Evolutionary conservation across 169 alveolate genomes (phyloP), one percentile per base, ranked within the genome.

Genomic region (Plasmodium malariae): DNA sequence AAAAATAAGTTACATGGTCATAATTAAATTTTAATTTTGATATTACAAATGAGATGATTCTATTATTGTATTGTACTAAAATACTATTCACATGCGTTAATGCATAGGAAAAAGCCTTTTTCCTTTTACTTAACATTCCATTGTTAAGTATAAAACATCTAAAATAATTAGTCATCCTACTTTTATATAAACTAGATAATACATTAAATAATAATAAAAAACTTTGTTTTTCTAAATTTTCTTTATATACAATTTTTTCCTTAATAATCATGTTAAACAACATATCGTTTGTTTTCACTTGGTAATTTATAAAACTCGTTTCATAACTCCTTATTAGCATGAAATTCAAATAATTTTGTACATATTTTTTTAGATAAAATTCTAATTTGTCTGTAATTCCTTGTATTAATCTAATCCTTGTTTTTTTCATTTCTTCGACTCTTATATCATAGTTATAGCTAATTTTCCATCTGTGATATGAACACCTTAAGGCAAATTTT

Each of bases 201-300:
- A 30, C 36, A n/a, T 43, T 65, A 48, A 36, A 76, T 28, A 76
- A 28, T 60, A 76, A 32, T 17, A 60, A 68, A 5, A 40, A 6
- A 60, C 57, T 37, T 34, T 76, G 73, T 4, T 48, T n/a, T 7
- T 48, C 88, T 21, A 76, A 36, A 17, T 60, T 60, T 12, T 76
- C 74, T 45, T 76, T 65, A 28, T 76, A 76, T n/a, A 26, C 43
- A 62, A 60, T 60, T 76, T 76, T 76, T 60, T 76, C 88, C 54
- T 76, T 76, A 12, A 76, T 49, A 32, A 76, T 12, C 34, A 76
- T n/a, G 43, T 76, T 76, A 51, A 60, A 76, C 43, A 76, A 28
- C 74, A 76, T 59, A 36, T 60, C 32, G 17, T 76, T 76, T 43
- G 88, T 76, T 37, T 76, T 76, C 34, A 60, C 48, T 21, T 76